Base-by-base conservation (phyloP, 169 alveolate genomes). In the Plasmodium relictum region DNA sequence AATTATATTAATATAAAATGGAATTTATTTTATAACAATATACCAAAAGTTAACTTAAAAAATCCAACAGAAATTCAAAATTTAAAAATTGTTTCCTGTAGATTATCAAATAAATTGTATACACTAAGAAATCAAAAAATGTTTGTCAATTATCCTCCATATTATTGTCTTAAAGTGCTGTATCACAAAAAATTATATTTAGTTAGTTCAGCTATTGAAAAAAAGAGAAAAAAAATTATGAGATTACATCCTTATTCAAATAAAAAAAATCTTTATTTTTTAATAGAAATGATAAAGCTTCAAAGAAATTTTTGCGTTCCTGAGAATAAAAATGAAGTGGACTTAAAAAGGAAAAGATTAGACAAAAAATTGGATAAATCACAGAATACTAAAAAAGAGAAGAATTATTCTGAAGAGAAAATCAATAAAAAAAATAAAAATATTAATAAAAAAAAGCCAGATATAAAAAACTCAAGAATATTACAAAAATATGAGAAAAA, bases 131-230 rank as follows among this genome's bases (percentile, higher is more conserved):
- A 83, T 48, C 86, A 83, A 69, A 54, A 58, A 9, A 39, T 83
- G 12, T 83, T 83, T 45, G n/a, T 48, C 9, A 52, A 61, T 24
- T 83, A 68, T 16, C 91, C 91, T 22, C 91, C 91, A 12, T 83
- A 83, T 69, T 83, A 68, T 48, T 83, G 91, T 52, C 83, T 83
- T 10, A 83, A 83, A 56, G 74, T 56, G 18, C 18, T 83, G 2
- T 83, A 83, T 70, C 85, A 83, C n/a, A 83, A 70, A 69, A 83
- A 83, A 69, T 69, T 83, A 50, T 37, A 83, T 62, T 24, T 83
- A 18, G 26, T 83, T 6, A n/a, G 26, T 16, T 83, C 62, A 37
- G 58, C 73, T 56, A 83, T 69, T 22, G 91, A 83, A 45, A 83
- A 61, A 61, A 83, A 83, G 62, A 83, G 58, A 83, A 83, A 58